Conservation (phyloP, 83 land plant species). For the Larix sibirica region DNA sequence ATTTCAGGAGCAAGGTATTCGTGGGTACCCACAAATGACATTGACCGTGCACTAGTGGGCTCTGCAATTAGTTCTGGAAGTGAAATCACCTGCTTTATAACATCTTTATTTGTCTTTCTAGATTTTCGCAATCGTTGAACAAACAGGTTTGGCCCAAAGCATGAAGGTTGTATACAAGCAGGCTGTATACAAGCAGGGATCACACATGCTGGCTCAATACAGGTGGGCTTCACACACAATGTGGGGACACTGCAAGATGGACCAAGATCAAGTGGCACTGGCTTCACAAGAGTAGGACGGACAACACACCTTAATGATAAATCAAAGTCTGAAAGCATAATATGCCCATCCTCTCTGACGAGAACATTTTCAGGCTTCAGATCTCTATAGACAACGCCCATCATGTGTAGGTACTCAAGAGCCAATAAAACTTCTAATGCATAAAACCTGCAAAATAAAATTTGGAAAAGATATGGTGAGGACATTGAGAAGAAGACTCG, state of each 20-base stretch:
- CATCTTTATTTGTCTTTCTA: conserved; percentile 35
- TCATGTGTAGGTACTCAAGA: conserved; percentile 46
- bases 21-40: conserved; percentile 75
- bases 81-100: conserved; percentile 20
- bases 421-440: conserved; percentile 28
- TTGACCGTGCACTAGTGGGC: conserved; percentile 63
- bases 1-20: conserved; percentile 64
- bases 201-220: conserved; percentile 49
- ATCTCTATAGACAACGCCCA: conserved; percentile 44
- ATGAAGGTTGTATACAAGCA: conserved; percentile 46
- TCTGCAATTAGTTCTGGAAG: conserved; percentile 61
- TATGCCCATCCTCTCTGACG: conserved; percentile 25
- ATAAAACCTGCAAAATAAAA: conserved; percentile 6
- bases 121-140: conserved; percentile 22
- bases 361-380: conserved; percentile 49
- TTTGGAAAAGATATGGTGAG: background rate
- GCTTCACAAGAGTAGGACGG: conserved; percentile 26
- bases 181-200: conserved; percentile 40
- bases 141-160: conserved; percentile 46
- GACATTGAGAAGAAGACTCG: background rate
- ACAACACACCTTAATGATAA: conserved; percentile 23
- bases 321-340: conserved; percentile 32
- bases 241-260: conserved; percentile 22
- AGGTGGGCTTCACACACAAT: conserved; percentile 28
- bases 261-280: conserved; percentile 19